Conservation (phyloP, 2,329 filamentous ascomycete species). For the Hirsutella rhossiliensis region DNA sequence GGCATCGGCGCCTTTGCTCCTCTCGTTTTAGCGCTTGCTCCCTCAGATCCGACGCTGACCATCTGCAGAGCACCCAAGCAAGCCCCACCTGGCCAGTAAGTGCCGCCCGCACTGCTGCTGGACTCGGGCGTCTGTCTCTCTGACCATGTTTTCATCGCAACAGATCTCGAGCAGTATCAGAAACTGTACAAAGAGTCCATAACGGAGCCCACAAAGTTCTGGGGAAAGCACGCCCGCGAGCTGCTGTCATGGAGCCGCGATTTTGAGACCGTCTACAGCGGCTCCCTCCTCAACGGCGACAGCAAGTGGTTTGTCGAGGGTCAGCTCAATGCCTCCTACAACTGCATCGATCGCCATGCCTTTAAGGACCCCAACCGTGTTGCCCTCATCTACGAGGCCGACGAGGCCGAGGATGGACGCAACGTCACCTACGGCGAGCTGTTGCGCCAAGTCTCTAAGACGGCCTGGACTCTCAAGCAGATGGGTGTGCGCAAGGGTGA, state of each 20-base stretch:
- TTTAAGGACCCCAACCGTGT: constrained; percentile 85
- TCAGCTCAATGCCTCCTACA: constrained; percentile 88
- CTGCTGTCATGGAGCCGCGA: constrained; percentile 83
- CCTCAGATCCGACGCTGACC: constrained; percentile 18
- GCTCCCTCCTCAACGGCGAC: constrained; percentile 68
- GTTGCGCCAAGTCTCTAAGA: constrained; percentile 77
- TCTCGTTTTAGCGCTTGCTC: not conserved
- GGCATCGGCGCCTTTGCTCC: not conserved
- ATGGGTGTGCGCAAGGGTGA: constrained; percentile 97
- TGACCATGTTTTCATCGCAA: constrained; percentile 4
- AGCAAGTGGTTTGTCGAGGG: constrained; percentile 93
- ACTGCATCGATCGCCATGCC: constrained; percentile 95
- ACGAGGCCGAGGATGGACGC: constrained; percentile 78
- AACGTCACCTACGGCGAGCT: constrained; percentile 90
- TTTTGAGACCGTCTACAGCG: constrained; percentile 78
- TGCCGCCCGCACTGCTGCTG: constrained; percentile 9
- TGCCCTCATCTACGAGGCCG: constrained; percentile 97
- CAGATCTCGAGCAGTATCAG: constrained; percentile 56
- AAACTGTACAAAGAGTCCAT: constrained; percentile 74
- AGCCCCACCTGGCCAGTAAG: constrained; percentile 55
- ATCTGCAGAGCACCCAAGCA: constrained; percentile 51
- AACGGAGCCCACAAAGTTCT: constrained; percentile 78
- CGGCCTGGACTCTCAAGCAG: constrained; percentile 79
- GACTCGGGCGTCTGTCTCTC: not conserved
- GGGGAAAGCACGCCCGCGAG: constrained; percentile 75